Base-by-base conservation (phyloP, 2,329 filamentous ascomycete genomes). In the Pseudonectria foliicola region DNA sequence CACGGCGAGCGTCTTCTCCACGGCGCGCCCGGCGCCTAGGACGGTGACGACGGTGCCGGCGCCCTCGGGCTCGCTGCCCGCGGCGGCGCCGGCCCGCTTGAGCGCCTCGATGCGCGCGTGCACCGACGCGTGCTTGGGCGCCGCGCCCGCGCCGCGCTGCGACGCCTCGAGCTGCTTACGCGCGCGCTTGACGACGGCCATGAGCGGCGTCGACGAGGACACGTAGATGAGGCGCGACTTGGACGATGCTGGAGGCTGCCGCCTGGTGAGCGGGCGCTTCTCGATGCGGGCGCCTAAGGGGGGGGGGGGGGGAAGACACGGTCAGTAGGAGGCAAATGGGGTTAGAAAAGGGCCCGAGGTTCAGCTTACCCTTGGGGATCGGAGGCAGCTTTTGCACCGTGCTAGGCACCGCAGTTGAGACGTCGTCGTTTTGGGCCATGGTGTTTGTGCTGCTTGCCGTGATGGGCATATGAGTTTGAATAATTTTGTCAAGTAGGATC, bases 21-120 rank as follows among this genome's bases (percentile, higher is more conserved):
- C 78, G 7, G 82, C 82, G 45, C 70, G 72, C 2, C 82, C 82
- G 0, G 79, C 80, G 7, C 75, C 82, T 35, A 81, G 68, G 2
- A 85, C 55, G 11, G 71, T 63, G 4, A 85, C 77, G 13, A 49
- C 55, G 8, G 59, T 55, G 13, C 55, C 54, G 33, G 52, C 52
- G 3, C 52, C 50, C 13, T 49, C 44, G 13, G 43, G 42, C 31
- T 42, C 45, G 31, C 45, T n/a, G n/a, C n/a, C n/a, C n/a, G n/a
- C 39, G 33, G 51, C 45, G 34, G 40, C 45, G 39, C 45, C 44
- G 34, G 56, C 54, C 29, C 56, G 53, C 49, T 63, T 54, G 25
- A 71, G 59, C 6, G 60, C 59, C 40, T 62, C 59, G 32, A 75
- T 57, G 37, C 71, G 66, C 13, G 67, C 60, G 27, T 65, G 57